Conservation (phyloP, 306 rosid genomes). For the Spatholobus suberectus region DNA sequence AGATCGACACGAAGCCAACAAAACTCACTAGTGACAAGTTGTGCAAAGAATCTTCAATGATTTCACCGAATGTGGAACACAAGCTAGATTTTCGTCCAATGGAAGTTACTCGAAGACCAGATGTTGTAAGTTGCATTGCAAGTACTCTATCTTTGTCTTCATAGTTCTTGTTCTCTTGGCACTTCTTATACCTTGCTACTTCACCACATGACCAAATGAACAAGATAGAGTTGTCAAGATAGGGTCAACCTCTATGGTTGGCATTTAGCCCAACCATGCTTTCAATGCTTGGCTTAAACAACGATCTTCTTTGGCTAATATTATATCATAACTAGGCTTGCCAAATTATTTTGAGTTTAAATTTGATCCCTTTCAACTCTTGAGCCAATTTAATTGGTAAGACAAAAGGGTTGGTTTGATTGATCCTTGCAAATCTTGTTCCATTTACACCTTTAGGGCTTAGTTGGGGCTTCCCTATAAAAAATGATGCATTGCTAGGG, state of each 20-base stretch:
- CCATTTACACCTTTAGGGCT: neutral
- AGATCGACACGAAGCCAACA: slow-evolving; percentile 37
- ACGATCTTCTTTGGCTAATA: too few species aligned
- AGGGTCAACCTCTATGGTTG: neutral
- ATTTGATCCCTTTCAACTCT: neutral
- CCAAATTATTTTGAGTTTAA: neutral
- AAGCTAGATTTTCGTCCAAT: slow-evolving; percentile 39
- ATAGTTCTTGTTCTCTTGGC: slow-evolving; percentile 40
- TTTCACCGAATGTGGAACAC: slow-evolving; percentile 31
- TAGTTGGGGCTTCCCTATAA: neutral
- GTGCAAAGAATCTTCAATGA: slow-evolving; percentile 43
- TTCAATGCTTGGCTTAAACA: neutral
- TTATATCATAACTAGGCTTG: neutral
- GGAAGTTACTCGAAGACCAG: slow-evolving; percentile 61
- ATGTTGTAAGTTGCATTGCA: slow-evolving; percentile 64
- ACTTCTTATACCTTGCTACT: slow-evolving; percentile 32
- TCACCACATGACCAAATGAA: slow-evolving; percentile 2
- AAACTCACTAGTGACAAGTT: slow-evolving; percentile 45
- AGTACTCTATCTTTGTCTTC: slow-evolving; percentile 41
- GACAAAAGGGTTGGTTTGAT: neutral
- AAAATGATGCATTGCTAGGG: neutral
- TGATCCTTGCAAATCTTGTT: neutral
- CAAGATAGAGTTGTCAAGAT: slow-evolving; percentile 9
- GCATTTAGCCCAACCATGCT: neutral
- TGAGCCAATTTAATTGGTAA: neutral